phyloP scores from a whole-genome alignment of 768 basidiomycete genomes.

The Hericium rajendrae region DNA sequence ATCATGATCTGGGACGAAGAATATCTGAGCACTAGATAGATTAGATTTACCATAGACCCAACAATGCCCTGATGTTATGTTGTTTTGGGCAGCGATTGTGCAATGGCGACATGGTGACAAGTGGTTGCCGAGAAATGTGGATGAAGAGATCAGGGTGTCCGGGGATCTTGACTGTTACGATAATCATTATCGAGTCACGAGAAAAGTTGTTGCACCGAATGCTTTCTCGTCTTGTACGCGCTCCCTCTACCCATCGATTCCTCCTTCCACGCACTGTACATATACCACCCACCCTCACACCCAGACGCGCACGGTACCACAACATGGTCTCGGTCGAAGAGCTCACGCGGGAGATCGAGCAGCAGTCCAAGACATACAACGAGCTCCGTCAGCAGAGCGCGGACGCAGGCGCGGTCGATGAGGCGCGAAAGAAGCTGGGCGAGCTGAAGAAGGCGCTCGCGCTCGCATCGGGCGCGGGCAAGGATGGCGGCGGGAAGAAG shows the following conservation, averaged over 20 bases:
- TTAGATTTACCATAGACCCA: too few relatives aligned
- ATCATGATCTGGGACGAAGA: too few relatives aligned
- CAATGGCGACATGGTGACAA: not conserved
- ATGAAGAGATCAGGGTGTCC: not conserved
- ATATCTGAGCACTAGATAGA: too few relatives aligned
- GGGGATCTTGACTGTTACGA: not conserved
- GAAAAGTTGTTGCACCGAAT: not conserved
- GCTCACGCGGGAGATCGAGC: slow-evolving; percentile 44
- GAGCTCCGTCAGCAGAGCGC: slow-evolving; percentile 49
- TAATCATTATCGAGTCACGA: slow-evolving; percentile 12
- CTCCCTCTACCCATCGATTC: slow-evolving; percentile 6
- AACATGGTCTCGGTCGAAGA: slow-evolving; percentile 33
- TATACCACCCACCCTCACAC: not conserved
- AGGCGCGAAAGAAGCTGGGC: slow-evolving; percentile 57
- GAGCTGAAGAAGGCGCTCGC: slow-evolving; percentile 56
- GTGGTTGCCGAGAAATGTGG: too few relatives aligned
- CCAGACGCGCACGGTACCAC: not conserved
- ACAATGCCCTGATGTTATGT: too few relatives aligned
- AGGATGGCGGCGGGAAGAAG: slow-evolving; percentile 39
- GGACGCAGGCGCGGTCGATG: slow-evolving; percentile 41
- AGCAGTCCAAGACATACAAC: slow-evolving; percentile 49
- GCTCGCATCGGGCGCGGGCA: slow-evolving; percentile 29
- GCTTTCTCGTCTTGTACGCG: not conserved
- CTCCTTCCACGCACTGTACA: not conserved
- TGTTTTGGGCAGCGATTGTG: not conserved